A percentile compares a stretch with the other conserved stretches of the same genome.
These are phyloP conservation scores for Nannochloropsis gaditana DNA, from an alignment of 108 stramenopile genomes.

Conservation along the genomic window DNA sequence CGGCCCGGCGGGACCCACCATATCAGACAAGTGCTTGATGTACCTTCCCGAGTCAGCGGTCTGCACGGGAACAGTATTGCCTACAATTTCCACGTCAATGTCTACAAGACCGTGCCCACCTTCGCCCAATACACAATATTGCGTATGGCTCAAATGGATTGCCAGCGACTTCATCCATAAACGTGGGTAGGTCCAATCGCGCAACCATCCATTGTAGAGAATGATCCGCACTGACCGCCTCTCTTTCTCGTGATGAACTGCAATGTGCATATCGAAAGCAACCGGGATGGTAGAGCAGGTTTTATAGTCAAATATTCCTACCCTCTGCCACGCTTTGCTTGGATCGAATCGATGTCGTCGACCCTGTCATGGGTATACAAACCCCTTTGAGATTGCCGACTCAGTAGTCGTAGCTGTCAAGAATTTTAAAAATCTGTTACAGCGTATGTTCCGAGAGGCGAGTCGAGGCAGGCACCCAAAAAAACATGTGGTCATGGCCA, in stretches of 20 bases:
- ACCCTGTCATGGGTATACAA: too few species aligned
- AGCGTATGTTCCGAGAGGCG: too few species aligned
- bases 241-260: not conserved
- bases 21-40: not conserved
- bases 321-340: too few species aligned
- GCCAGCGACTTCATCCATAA: constrained; percentile 16
- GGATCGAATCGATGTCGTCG: too few species aligned
- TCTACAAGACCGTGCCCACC: not conserved
- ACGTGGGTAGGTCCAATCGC: not conserved
- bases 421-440: too few species aligned
- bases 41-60: not conserved
- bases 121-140: not conserved
- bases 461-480: too few species aligned
- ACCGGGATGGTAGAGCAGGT: too few species aligned
- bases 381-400: too few species aligned
- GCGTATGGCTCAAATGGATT: not conserved
- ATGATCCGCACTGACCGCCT: not conserved
- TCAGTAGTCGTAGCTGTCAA: too few species aligned
- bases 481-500: too few species aligned
- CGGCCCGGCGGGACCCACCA: not conserved
- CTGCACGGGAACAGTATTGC: not conserved
- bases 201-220: not conserved
- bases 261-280: too few species aligned
- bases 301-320: too few species aligned
- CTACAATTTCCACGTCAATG: not conserved